Evolutionary conservation across 192 early-diverging fungal species (phyloP).

Genomic region (Backusella australiensis): DNA sequence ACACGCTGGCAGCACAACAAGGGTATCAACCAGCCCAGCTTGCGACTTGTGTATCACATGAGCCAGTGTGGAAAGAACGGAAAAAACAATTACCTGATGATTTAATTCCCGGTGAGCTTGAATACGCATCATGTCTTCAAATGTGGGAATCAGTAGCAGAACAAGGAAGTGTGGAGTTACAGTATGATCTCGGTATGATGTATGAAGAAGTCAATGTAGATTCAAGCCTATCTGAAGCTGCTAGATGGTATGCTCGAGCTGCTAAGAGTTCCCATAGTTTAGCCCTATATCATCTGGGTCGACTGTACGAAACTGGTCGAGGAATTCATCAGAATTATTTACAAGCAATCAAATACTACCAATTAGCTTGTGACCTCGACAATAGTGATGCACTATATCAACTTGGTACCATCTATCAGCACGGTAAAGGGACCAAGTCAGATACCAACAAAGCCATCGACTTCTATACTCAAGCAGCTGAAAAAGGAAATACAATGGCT

Average conservation of each 20-base stretch:
- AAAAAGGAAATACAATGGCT: too few relatives aligned
- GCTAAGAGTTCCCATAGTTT: background rate
- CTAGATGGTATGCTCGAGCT: background rate
- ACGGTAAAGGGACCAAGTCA: background rate
- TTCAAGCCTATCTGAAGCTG: background rate
- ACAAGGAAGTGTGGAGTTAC: background rate
- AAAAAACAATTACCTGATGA: fast-evolving
- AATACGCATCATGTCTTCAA: background rate
- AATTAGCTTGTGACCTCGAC: background rate
- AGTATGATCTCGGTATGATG: background rate
- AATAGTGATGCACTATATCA: background rate
- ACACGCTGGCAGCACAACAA: background rate
- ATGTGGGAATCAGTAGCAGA: background rate
- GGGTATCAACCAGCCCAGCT: background rate
- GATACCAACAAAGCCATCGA: background rate
- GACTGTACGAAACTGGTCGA: background rate
- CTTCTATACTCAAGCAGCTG: background rate
- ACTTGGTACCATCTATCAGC: background rate
- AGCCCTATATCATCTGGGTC: background rate
- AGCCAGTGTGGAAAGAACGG: background rate
- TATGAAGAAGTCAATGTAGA: background rate
- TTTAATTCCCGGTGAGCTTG: background rate
- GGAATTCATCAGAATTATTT: background rate
- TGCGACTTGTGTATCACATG: background rate
- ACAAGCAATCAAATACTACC: background rate